Base-by-base conservation (phyloP, 1,284 basidiomycete species). In the Moesziomyces parantarcticus region DNA sequence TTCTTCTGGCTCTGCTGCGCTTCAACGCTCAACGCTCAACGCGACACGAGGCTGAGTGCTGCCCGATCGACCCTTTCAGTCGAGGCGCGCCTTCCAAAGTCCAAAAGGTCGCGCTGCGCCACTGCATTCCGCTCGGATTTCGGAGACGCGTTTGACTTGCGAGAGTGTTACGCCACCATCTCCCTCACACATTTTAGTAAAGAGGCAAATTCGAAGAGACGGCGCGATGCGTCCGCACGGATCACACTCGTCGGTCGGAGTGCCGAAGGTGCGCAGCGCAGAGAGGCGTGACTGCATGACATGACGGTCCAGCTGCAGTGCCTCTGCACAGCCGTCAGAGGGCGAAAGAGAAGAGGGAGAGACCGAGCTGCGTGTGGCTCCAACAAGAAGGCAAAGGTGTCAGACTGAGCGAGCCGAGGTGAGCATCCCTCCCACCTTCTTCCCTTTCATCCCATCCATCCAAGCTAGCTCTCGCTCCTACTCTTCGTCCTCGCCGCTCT, bases 221-320 rank as follows among this genome's bases (percentile, higher is more conserved):
- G 29, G 29, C 34, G 34, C 58, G 50, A 58, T 61, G 50, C 44
- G 43, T 16, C 50, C 54, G 58, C 64, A 67, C 54, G 64, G 58
- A 67, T 67, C 64, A 67, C 40, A 36, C 36, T 20, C 21, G 34
- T 44, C 42, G 25, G 39, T 36, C 45, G 21, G 40, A 45, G 23
- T 41, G 43, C 46, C 36, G 52, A 54, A 16, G 34, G 10, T 39
- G 41, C 43, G 42, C 23, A 43, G 40, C 3, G 34, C 43, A 29
- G 29, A 29, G 29, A 29, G 29, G 11, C 9, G 11, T n/a, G 34
- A 5, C 8, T 18, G 44, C 58, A 61, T n/a, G n/a, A n/a, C 29
- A 29, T 8, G 6, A 26, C 26, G 9, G 26, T 11, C 8, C 29
- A 29, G 29, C 29, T 29, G 29, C 29, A 29, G 29, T 29, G 29